Percentiles rank a stretch among this genome's conserved stretches.
Evolutionary conservation across 2,329 filamentous ascomycete species (phyloP).

Genomic region (Aureobasidium zeae): DNA sequence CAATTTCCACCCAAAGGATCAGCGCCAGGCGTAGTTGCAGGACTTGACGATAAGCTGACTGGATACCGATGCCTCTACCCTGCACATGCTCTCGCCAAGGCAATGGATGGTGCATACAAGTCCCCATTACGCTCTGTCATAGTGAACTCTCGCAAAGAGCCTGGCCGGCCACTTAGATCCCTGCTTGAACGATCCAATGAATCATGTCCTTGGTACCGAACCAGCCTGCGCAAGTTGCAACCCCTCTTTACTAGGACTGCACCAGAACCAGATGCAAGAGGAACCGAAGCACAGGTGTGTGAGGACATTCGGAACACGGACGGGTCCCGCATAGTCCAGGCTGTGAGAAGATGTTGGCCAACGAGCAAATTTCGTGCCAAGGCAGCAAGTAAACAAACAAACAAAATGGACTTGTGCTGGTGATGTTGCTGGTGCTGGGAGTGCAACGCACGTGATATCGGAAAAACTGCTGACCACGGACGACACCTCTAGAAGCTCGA

Average conservation of each 20-base stretch:
- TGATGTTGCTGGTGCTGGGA: neutral
- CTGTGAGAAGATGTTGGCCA: neutral
- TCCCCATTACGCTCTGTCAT: neutral
- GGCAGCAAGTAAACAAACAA: constrained; percentile 14
- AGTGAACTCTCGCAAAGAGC: neutral
- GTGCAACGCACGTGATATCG: constrained; percentile 15
- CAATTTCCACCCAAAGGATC: constrained; percentile 3
- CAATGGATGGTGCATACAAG: constrained; percentile 13
- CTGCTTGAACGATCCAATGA: constrained; percentile 4
- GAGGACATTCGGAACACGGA: neutral
- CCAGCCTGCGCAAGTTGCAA: neutral
- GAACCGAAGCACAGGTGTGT: constrained; percentile 3
- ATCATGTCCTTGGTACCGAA: constrained; percentile 7
- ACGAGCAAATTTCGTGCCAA: constrained; percentile 1
- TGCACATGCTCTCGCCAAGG: constrained; percentile 16
- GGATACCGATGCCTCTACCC: constrained; percentile 30
- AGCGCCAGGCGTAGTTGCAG: constrained; percentile 28
- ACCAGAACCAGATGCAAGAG: constrained; percentile 1
- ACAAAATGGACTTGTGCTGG: constrained; percentile 10
- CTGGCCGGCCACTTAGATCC: neutral
- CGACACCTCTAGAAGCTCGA: constrained; percentile 8
- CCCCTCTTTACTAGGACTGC: neutral
- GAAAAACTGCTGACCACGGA: neutral
- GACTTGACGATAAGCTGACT: constrained; percentile 41
- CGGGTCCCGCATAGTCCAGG: neutral